These are phyloP conservation scores for Clarireedia monteithiana DNA, from an alignment of 2,329 filamentous ascomycete species.

Conservation along the genomic window DNA sequence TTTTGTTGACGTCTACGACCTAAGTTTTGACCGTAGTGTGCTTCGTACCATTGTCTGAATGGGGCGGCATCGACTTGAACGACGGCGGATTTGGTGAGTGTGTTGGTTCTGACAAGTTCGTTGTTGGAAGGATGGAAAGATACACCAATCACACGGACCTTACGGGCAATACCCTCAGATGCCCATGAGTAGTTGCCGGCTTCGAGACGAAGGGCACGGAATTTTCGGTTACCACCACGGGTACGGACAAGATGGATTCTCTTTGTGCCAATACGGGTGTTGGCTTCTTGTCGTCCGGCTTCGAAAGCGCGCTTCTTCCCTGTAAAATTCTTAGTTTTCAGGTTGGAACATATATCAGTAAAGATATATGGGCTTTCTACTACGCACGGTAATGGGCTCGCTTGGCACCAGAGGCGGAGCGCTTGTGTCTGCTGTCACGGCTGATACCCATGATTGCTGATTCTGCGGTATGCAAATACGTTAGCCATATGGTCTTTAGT, in stretches of 20 bases:
- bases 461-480: slow-evolving; percentile 39
- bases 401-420: slow-evolving; percentile 98
- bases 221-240: slow-evolving; percentile 98
- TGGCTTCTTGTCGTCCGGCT: slow-evolving; percentile 97
- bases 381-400: slow-evolving; percentile 80
- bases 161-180: slow-evolving; percentile 95
- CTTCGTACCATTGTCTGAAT: slow-evolving; percentile 99
- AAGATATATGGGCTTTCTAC: slow-evolving; percentile 60
- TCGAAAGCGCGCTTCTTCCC: slow-evolving; percentile 99
- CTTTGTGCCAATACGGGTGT: slow-evolving; percentile 98
- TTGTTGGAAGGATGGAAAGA: slow-evolving; percentile 99
- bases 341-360: slow-evolving; percentile 63
- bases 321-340: slow-evolving; percentile 48
- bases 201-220: slow-evolving; percentile 97
- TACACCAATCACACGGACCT: slow-evolving; percentile 97
- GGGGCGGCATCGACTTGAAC: slow-evolving; percentile 98
- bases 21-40: slow-evolving; percentile 89
- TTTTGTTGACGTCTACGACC: slow-evolving; percentile 91
- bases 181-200: slow-evolving; percentile 99
- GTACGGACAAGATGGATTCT: slow-evolving; percentile 95
- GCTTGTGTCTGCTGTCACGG: slow-evolving; percentile 99
- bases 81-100: slow-evolving; percentile 96
- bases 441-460: slow-evolving; percentile 97
- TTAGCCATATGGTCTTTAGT: slow-evolving; percentile 17
- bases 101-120: slow-evolving; percentile 99